phyloP scores from a whole-genome alignment of 2,329 filamentous ascomycete genomes.

The Huntiella savannae region DNA sequence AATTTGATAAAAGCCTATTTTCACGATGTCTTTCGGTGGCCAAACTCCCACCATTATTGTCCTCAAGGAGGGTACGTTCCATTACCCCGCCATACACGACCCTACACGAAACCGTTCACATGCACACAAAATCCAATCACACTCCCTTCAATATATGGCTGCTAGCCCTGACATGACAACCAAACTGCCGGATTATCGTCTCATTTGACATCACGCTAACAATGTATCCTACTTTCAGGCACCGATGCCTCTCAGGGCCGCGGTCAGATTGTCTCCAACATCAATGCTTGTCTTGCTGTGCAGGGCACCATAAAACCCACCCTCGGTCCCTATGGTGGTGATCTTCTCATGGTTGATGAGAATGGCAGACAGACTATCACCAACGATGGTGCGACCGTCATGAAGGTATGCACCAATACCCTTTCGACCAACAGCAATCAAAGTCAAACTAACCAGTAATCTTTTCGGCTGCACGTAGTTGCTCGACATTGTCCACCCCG shows the following conservation, averaged over 20 bases:
- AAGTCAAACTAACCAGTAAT: not conserved
- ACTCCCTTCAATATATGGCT: not conserved
- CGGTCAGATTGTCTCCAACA: conserved; percentile 91
- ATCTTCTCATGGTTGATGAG: conserved; percentile 84
- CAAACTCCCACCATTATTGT: conserved; percentile 97
- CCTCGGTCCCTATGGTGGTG: conserved; percentile 87
- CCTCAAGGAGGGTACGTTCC: conserved; percentile 72
- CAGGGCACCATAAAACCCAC: conserved; percentile 93
- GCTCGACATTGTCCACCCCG: conserved; percentile 94
- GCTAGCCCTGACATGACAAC: not conserved
- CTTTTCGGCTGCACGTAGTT: conserved; percentile 35
- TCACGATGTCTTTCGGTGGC: conserved; percentile 81
- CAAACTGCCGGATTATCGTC: not conserved
- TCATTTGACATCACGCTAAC: conserved; percentile 1
- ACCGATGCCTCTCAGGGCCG: conserved; percentile 96
- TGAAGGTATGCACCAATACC: conserved; percentile 52
- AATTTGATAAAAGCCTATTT: conserved; percentile 1
- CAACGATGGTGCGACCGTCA: conserved; percentile 96
- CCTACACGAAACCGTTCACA: too few species aligned
- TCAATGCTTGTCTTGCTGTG: conserved; percentile 92
- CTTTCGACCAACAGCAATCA: not conserved
- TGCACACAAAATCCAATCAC: too few species aligned
- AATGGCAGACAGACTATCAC: conserved; percentile 96
- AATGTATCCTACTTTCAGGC: conserved; percentile 31
- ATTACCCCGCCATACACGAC: conserved; percentile 21